Evolutionary conservation across 2,329 filamentous ascomycete species (phyloP).

Genomic region (Coniochaeta ligniaria): DNA sequence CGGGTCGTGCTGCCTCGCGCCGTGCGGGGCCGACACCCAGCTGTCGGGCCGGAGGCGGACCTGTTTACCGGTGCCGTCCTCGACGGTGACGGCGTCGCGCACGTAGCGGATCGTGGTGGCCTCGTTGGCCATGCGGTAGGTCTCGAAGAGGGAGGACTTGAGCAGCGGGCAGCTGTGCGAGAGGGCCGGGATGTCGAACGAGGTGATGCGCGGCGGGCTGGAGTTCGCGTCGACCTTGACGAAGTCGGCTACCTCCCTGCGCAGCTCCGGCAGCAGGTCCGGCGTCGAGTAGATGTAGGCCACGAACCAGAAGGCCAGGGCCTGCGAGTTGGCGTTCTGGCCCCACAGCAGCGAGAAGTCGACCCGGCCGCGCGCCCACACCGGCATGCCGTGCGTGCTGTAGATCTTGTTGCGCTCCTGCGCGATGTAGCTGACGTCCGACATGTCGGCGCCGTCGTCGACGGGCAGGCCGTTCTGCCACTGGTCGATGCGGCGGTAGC

Average conservation of each 20-base stretch:
- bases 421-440: conserved; percentile 7
- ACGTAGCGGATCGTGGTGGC: conserved; percentile 9
- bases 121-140: conserved; percentile 8
- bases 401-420: conserved; percentile 7
- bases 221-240: neutral
- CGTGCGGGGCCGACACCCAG: conserved; percentile 7
- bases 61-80: conserved; percentile 4
- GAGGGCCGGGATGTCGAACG: conserved; percentile 2
- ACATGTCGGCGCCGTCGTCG: conserved; percentile 9
- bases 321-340: conserved; percentile 1
- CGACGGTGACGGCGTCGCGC: conserved; percentile 4
- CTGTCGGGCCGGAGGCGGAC: conserved; percentile 6
- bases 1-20: conserved; percentile 14
- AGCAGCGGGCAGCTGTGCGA: conserved; percentile 8
- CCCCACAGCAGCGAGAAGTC: conserved; percentile 7
- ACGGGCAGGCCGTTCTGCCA: conserved; percentile 7
- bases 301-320: conserved; percentile 7
- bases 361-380: conserved; percentile 2
- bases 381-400: conserved; percentile 1
- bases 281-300: conserved; percentile 9
- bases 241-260: conserved; percentile 5
- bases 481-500: conserved; percentile 11
- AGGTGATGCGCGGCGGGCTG: conserved; percentile 4
- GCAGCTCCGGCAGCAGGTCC: conserved; percentile 4
- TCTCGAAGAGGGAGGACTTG: conserved; percentile 10